Evolutionary conservation across 192 early-diverging fungal species (phyloP), one percentile per base, ranked within the genome.

Genomic region (Coemansia sp.): DNA sequence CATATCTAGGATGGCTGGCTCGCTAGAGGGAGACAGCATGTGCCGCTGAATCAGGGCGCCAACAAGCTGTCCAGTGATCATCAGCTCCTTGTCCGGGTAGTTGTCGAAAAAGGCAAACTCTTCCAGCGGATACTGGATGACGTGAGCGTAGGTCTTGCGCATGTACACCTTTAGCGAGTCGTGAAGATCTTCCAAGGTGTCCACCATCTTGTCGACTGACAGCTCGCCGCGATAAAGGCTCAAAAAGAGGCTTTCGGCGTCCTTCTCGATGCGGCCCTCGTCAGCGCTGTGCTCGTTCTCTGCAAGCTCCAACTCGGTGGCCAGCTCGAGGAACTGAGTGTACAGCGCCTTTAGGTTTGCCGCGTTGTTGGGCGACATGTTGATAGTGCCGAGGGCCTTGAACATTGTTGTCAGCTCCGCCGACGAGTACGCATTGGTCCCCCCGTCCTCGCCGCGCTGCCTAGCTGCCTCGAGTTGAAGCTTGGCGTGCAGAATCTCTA

Each of bases 71-170:
- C 92, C 91, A 0, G 96, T 98, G 24, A 98, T 90, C 2, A 86
- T 83, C 14, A 98, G 85, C 77, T 97, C 93, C 65, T 91, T 93
- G 51, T 95, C 95, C 0, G 96, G 96, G 74, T 98, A 99, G 76
- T 94, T 91, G 27, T 91, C 84, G 61, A 99, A 96, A 69, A 93
- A 97, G 60, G 92, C 89, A 77, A 94, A 97, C 77, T 99, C 98
- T 64, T 98, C 98, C 77, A 99, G 92, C 35, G 97, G 88, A 59
- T 93, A 93, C 76, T 94, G 91, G 9, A 96, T 89, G 87, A 98
- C 96, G 69, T 91, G 95, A 9, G 88, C 86, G 76, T 89, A 98
- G 7, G 93, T 88, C 47, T 96, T 91, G 74, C 91, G 91, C 64
- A 94, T 94, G 22, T 88, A 82, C 24, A 82, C 68, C 57, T 89